Base-by-base conservation (phyloP, 257 asterid species). In the Ophiorrhiza pumila region DNA sequence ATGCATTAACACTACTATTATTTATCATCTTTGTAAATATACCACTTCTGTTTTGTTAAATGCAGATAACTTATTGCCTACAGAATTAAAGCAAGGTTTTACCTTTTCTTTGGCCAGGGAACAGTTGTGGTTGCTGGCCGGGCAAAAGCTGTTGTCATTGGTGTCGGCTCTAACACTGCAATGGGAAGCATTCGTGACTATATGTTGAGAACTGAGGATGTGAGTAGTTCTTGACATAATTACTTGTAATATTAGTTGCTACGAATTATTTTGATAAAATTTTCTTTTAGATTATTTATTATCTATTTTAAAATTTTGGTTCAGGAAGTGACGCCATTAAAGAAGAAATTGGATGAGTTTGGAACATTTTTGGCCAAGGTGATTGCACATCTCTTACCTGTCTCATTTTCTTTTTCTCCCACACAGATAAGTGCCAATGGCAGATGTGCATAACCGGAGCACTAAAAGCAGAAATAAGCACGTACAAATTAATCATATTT, bases 171-270 rank as follows among this genome's bases (percentile, higher is more conserved):
- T 73, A 95, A 92, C 84, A 95, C 99, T 77, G 99, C 99, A 70
- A 95, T 95, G 99, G 99, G 99, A 71, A 92, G 88, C 87, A 95
- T 95, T 79, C 97, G 97, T 7, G 99, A 95, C 78, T 90, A 97
- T 74, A 95, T 95, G 98, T 79, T 95, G 84, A 92, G 80, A 73
- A 87, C 99, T 25, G 99, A 95, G 84, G 99, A 95, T 76, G 98
- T 94, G 81, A 83, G 93, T 74, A 68, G 61, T 65, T 62, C 56
- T 23, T 42, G 4, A 59, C 25, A 15, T 43, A 74, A 25, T 20
- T 43, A 4, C 13, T 43, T 5, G 23, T 57, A 22, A n/a, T 46
- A n/a, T 46, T 32, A 13, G n/a, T 5, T 76, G 25, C 27, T 35
- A 31, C 60, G 45, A 37, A 35, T 27, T 23, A n/a, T 49, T 57